These are phyloP conservation scores for Cudoniella acicularis DNA, from an alignment of 495 filamentous ascomycete genomes.

Conservation along the genomic window DNA sequence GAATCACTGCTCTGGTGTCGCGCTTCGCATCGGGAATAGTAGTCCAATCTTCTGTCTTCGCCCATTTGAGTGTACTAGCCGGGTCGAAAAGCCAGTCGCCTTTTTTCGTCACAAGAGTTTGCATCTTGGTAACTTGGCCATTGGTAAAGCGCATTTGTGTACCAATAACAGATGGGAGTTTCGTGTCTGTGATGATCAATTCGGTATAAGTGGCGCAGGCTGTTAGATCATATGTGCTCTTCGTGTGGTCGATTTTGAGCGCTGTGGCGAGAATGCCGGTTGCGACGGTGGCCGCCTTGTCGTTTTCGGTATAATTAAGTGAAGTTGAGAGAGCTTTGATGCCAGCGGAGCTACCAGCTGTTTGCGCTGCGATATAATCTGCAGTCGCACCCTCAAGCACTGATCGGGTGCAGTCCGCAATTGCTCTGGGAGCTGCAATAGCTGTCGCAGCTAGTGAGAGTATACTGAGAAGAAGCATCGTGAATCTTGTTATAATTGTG, in stretches of 20 bases:
- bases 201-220: conserved; percentile 8
- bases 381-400: neutral
- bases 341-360: neutral
- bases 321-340: neutral
- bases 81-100: conserved; percentile 7
- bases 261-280: neutral
- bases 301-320: neutral
- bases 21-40: neutral
- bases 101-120: neutral
- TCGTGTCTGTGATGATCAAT: conserved; percentile 8
- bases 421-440: neutral
- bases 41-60: neutral
- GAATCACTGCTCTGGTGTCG: neutral
- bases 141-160: conserved; percentile 8
- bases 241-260: conserved; percentile 8
- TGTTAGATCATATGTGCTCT: neutral
- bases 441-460: neutral
- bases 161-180: conserved; percentile 3
- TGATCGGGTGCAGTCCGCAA: neutral
- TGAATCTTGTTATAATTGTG: too few relatives aligned
- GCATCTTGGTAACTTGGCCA: neutral
- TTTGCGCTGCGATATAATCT: neutral
- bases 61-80: neutral
- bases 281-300: neutral
- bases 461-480: neutral